phyloP scores from a whole-genome alignment of 2,329 filamentous ascomycete species.

The Shiraia bambusicola region DNA sequence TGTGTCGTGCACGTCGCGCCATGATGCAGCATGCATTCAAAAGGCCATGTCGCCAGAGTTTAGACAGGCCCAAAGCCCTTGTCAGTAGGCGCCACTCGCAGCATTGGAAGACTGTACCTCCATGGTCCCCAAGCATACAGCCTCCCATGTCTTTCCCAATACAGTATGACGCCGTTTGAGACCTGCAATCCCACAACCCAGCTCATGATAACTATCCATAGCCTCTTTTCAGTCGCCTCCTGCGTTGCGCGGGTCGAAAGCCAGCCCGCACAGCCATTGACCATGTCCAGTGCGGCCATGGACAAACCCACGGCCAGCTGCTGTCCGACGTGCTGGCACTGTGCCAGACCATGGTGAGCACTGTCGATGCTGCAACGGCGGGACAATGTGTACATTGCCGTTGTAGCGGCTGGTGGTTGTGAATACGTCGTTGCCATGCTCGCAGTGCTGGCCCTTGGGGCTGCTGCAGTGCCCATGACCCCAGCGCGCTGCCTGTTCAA shows the following conservation, averaged over 20 bases:
- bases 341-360: constrained; percentile 41
- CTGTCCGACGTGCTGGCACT: constrained; percentile 49
- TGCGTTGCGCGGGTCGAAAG: constrained; percentile 42
- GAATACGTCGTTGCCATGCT: constrained; percentile 53
- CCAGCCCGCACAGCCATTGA: constrained; percentile 44
- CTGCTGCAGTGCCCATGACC: constrained; percentile 50
- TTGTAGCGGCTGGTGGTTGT: constrained; percentile 51
- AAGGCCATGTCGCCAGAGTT: constrained; percentile 1
- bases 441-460: constrained; percentile 50
- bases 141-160: constrained; percentile 33
- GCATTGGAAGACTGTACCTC: constrained; percentile 31
- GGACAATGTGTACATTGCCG: constrained; percentile 48
- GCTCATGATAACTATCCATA: constrained; percentile 3
- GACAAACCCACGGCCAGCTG: constrained; percentile 47
- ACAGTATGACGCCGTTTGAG: constrained; percentile 21
- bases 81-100: background rate
- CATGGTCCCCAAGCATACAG: constrained; percentile 32
- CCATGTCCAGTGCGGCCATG: constrained; percentile 41
- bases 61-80: background rate
- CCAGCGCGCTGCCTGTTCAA: constrained; percentile 46
- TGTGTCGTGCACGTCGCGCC: background rate
- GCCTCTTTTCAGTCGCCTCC: constrained; percentile 46
- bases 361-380: constrained; percentile 30
- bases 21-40: background rate
- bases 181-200: background rate